A percentile compares a stretch with the other conserved stretches of the same genome.
Conservation (phyloP, 2,329 filamentous ascomycete genomes). For the Colletotrichum shisoi region DNA sequence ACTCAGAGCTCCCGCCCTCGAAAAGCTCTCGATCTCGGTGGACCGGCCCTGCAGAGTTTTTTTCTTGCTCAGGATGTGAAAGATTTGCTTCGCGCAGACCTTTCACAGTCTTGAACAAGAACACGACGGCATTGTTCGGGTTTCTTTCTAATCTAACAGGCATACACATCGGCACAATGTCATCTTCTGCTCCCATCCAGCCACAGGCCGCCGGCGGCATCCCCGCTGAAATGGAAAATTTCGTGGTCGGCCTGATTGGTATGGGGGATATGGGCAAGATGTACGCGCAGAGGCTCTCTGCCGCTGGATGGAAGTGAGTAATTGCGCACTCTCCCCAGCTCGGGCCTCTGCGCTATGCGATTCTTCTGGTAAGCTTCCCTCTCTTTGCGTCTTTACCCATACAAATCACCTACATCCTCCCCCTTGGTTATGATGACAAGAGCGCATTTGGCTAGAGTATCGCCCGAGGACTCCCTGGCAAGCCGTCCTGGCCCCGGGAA, state of each 20-base stretch:
- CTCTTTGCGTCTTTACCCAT: conserved; percentile 31
- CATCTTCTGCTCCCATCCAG: conserved; percentile 29
- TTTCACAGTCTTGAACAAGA: conserved; percentile 20
- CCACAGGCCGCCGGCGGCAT: conserved; percentile 41
- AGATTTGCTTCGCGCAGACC: conserved; percentile 34
- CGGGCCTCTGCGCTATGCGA: conserved; percentile 26
- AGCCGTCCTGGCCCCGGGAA: conserved; percentile 78
- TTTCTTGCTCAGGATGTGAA: conserved; percentile 39
- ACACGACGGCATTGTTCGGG: neutral
- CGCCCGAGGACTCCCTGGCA: conserved; percentile 67
- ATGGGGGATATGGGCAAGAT: conserved; percentile 99
- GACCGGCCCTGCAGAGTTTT: conserved; percentile 12
- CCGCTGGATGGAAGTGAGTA: conserved; percentile 91
- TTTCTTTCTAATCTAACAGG: conserved; percentile 6
- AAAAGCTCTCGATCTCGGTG: conserved; percentile 7
- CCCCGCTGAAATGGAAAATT: conserved; percentile 67
- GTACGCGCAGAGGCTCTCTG: conserved; percentile 88
- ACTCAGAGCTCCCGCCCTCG: conserved; percentile 13
- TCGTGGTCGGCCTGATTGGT: conserved; percentile 91
- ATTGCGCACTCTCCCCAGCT: conserved; percentile 34
- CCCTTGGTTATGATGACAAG: conserved; percentile 87
- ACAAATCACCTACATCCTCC: conserved; percentile 8
- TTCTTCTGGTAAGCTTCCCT: conserved; percentile 50
- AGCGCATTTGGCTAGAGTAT: conserved; percentile 99
- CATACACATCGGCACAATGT: conserved; percentile 22